Evolutionary conservation across 805 yeast genomes (phyloP).

Genomic region (Saturnispora besseyi): DNA sequence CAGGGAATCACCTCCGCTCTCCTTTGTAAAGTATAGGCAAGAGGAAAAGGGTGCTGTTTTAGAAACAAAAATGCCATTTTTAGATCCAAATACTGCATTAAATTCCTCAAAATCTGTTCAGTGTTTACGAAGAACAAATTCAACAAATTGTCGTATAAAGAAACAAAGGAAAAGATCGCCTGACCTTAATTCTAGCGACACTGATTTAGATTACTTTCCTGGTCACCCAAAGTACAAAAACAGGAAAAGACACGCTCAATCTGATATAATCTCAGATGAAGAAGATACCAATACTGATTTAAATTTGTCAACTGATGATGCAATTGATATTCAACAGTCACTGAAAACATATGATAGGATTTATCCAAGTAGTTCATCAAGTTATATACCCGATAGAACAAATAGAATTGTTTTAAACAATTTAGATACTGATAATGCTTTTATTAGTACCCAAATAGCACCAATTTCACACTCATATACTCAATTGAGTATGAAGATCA

Average conservation of each 20-base stretch:
- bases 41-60: not conserved
- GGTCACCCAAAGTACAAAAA: constrained; percentile 4
- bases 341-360: not conserved
- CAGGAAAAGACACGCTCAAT: not conserved
- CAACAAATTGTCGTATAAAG: not conserved
- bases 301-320: not conserved
- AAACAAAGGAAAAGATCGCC: not conserved
- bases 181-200: constrained; percentile 4
- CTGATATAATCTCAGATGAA: not conserved
- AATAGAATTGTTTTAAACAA: not conserved
- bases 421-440: not conserved
- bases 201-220: constrained; percentile 6
- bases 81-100: not conserved
- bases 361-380: not conserved
- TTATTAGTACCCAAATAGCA: not conserved
- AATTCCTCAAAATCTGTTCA: not conserved
- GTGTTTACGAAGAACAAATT: not conserved
- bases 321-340: not conserved
- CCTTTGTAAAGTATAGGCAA: not conserved
- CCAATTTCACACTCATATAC: not conserved
- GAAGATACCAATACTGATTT: not conserved
- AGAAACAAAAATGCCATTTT: not conserved
- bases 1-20: not conserved
- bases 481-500: not conserved
- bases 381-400: not conserved